Evolutionary conservation across 2,329 filamentous ascomycete genomes (phyloP).

Genomic region (Stylonectria norvegica): DNA sequence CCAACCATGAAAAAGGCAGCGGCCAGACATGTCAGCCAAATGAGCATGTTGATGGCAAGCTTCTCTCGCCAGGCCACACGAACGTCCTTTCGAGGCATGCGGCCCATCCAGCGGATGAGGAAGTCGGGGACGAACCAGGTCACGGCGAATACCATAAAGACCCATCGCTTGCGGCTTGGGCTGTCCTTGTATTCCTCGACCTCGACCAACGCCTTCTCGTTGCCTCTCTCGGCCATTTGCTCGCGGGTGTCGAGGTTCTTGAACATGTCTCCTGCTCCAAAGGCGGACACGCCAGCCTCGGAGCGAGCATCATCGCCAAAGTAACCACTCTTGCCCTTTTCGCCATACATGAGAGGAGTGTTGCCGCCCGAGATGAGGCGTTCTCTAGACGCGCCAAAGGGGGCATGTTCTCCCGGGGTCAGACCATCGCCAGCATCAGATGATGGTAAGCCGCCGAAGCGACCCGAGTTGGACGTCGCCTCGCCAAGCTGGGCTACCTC

Average conservation of each 20-base stretch:
- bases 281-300: constrained; percentile 86
- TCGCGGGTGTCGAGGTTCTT: constrained; percentile 90
- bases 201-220: constrained; percentile 84
- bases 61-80: constrained; percentile 95
- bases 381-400: constrained; percentile 62
- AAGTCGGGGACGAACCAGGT: constrained; percentile 91
- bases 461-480: constrained; percentile 49
- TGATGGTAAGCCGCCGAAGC: constrained; percentile 24
- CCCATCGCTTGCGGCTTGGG: constrained; percentile 82
- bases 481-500: constrained; percentile 77
- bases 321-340: constrained; percentile 75
- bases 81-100: constrained; percentile 89
- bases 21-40: constrained; percentile 79
- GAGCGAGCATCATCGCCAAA: constrained; percentile 83
- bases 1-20: constrained; percentile 86
- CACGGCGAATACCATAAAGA: constrained; percentile 75
- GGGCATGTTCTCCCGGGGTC: constrained; percentile 55
- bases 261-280: constrained; percentile 95
- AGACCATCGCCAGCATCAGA: constrained; percentile 63
- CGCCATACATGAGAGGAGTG: constrained; percentile 62
- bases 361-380: constrained; percentile 51
- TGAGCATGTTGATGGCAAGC: constrained; percentile 94
- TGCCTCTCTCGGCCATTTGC: constrained; percentile 92
- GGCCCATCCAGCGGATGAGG: constrained; percentile 68
- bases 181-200: constrained; percentile 81